Evolutionary conservation across 1,284 basidiomycete genomes (phyloP).

Genomic region (Golubevia sp.): DNA sequence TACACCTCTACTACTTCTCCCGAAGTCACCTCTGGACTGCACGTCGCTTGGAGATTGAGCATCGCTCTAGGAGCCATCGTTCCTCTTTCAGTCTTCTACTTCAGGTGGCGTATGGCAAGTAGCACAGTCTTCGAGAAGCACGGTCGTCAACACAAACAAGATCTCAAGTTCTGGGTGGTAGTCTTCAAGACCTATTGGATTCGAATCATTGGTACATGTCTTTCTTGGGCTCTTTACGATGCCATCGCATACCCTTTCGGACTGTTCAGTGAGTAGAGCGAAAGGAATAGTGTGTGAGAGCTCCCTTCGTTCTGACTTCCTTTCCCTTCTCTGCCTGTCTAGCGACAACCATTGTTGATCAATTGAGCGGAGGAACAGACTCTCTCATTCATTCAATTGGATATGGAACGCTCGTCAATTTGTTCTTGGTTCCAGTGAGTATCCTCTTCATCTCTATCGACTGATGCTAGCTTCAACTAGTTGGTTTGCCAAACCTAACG

Average conservation of each 20-base stretch:
- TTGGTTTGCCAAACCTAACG: too few species aligned
- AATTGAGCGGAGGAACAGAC: background rate
- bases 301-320: too few species aligned
- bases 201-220: background rate
- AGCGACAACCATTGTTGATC: background rate
- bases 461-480: too few species aligned
- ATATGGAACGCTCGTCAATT: constrained; percentile 43
- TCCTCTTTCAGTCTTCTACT: constrained; percentile 42
- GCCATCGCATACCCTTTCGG: background rate
- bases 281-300: too few species aligned
- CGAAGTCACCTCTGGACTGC: background rate
- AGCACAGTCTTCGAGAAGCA: constrained; percentile 42
- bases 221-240: background rate
- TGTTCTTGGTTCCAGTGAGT: constrained; percentile 18
- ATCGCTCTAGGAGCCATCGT: constrained; percentile 38
- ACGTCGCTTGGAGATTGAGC: constrained; percentile 30
- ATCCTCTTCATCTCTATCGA: too few species aligned
- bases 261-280: background rate
- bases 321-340: too few species aligned
- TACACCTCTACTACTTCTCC: constrained; percentile 13
- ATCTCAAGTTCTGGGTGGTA: background rate
- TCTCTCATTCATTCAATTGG: constrained; percentile 31
- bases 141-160: constrained; percentile 19
- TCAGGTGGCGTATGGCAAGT: constrained; percentile 43
- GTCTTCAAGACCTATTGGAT: background rate